Conservation (phyloP, 768 basidiomycete species). For the Sporobolomyces roseus region DNA sequence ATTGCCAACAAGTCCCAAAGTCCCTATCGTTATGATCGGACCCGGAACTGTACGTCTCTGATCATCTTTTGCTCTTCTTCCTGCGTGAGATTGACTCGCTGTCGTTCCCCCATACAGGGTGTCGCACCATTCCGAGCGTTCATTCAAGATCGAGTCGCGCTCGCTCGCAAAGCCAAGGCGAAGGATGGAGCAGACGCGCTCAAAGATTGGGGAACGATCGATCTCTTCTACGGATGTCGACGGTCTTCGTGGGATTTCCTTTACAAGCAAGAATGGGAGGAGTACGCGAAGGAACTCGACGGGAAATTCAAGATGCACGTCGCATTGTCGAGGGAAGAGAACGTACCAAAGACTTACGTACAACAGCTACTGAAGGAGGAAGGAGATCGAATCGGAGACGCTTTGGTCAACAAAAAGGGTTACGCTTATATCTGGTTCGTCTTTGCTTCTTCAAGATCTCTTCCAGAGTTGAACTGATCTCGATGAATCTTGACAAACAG, state of each 20-base stretch:
- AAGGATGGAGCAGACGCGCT: constrained; percentile 93
- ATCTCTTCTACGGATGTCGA: constrained; percentile 95
- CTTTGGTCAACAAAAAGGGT: constrained; percentile 90
- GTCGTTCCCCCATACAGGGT: constrained; percentile 63
- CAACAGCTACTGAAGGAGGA: constrained; percentile 93
- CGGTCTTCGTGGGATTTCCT: constrained; percentile 82
- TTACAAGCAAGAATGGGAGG: constrained; percentile 91
- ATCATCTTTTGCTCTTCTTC: constrained; percentile 5
- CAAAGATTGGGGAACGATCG: constrained; percentile 89
- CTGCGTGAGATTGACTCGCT: constrained; percentile 1
- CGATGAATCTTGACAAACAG: not conserved
- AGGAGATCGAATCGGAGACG: constrained; percentile 72
- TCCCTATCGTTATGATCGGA: constrained; percentile 97
- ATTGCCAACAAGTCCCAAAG: constrained; percentile 94
- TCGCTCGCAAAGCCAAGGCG: constrained; percentile 87
- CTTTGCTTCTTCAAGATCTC: too few relatives aligned
- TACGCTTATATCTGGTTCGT: constrained; percentile 84
- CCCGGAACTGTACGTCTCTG: constrained; percentile 79
- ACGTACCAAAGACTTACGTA: constrained; percentile 96
- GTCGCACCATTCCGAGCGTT: constrained; percentile 99
- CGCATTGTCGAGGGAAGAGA: constrained; percentile 88
- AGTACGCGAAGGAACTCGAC: constrained; percentile 76
- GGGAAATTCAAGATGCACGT: constrained; percentile 85
- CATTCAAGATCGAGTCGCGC: constrained; percentile 92
- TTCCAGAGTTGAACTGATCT: too few relatives aligned